phyloP scores from a whole-genome alignment of 306 rosid species.

The Pterocarpus santalinus region DNA sequence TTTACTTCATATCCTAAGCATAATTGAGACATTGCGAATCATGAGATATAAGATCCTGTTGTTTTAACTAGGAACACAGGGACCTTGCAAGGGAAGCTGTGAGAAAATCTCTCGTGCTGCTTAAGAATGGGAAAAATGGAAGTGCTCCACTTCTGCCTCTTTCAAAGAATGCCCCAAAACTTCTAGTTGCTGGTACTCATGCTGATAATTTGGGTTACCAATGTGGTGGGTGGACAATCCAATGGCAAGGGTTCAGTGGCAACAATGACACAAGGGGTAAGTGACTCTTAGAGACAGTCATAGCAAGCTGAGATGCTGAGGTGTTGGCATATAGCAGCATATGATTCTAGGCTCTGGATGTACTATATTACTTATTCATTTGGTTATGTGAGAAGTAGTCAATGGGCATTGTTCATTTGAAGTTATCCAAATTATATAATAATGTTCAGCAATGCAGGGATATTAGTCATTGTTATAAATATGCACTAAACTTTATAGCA shows the following conservation, averaged over 20 bases:
- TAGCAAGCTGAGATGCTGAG: slow-evolving; percentile 9
- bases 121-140: slow-evolving; percentile 87
- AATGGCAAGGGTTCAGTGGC: slow-evolving; percentile 94
- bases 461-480: neutral
- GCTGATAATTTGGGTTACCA: slow-evolving; percentile 97
- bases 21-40: slow-evolving; percentile 4
- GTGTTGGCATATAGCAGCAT: neutral
- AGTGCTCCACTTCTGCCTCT: slow-evolving; percentile 81
- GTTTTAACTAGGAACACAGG: slow-evolving; percentile 74
- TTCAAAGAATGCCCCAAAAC: slow-evolving; percentile 70
- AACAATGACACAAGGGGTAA: slow-evolving; percentile 80
- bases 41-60: slow-evolving; percentile 34
- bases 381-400: neutral
- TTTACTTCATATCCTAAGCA: slow-evolving; percentile 38
- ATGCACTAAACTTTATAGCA: neutral
- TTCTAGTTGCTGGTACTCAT: slow-evolving; percentile 87
- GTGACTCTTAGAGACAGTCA: slow-evolving; percentile 40
- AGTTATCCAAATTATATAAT: slow-evolving; percentile 4
- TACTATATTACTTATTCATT: neutral
- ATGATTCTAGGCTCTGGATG: slow-evolving; percentile 8
- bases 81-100: slow-evolving; percentile 97
- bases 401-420: slow-evolving; percentile 1
- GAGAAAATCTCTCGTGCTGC: slow-evolving; percentile 87
- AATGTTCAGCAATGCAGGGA: neutral
- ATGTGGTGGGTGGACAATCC: slow-evolving; percentile 98